Percentiles rank a stretch among this genome's conserved stretches.
phyloP scores from a whole-genome alignment of 1,284 basidiomycete species.

The Anthracocystis panici-leucophaei region DNA sequence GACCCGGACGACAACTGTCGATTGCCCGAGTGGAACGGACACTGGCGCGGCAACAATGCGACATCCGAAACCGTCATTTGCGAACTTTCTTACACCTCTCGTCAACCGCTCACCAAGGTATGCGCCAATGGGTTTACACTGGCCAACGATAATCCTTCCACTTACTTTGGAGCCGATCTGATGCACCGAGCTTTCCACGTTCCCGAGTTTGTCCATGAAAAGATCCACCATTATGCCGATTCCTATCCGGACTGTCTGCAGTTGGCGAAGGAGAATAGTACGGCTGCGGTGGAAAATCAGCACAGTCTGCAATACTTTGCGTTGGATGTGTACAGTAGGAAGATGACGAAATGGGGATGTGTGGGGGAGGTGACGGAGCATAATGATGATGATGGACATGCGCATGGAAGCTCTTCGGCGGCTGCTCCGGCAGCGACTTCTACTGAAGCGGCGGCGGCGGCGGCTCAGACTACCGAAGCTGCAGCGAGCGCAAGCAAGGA shows the following conservation, averaged over 20 bases:
- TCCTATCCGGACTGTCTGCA: conserved; percentile 66
- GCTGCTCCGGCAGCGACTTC: background rate
- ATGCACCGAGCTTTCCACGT: conserved; percentile 71
- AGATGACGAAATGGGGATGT: conserved; percentile 66
- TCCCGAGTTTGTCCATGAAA: conserved; percentile 65
- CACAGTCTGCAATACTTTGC: conserved; percentile 71
- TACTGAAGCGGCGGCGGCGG: background rate
- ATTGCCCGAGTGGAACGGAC: conserved; percentile 70
- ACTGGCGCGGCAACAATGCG: conserved; percentile 71
- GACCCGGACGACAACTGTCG: conserved; percentile 70
- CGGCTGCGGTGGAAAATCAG: conserved; percentile 68
- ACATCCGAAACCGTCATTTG: conserved; percentile 71
- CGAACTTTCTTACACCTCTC: conserved; percentile 44
- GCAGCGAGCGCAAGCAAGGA: conserved; percentile 11
- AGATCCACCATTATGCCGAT: conserved; percentile 70
- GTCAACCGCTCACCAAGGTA: conserved; percentile 49
- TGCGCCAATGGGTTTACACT: conserved; percentile 70
- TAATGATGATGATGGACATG: conserved; percentile 8
- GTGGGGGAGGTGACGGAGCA: conserved; percentile 16
- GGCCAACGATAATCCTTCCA: conserved; percentile 46
- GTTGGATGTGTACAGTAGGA: conserved; percentile 69
- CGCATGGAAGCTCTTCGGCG: background rate
- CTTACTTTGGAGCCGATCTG: conserved; percentile 70
- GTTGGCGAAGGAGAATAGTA: conserved; percentile 69
- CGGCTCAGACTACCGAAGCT: background rate